phyloP scores from a whole-genome alignment of 345 rosid species.

The Hibiscus trionum region DNA sequence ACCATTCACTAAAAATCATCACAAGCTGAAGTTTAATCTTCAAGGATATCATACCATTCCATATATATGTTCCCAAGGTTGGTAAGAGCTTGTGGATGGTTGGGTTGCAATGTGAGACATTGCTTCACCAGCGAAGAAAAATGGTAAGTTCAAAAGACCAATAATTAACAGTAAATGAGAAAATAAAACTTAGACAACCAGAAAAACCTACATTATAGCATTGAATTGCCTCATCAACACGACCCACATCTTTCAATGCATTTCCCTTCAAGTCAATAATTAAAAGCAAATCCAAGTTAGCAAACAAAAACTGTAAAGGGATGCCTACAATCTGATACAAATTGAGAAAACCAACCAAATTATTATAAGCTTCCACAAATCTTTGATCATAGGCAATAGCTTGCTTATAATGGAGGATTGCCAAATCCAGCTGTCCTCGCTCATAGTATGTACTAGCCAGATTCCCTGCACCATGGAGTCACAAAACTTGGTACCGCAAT shows the following conservation, averaged over 20 bases:
- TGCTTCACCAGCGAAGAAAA: slow-evolving; percentile 50
- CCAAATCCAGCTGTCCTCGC: slow-evolving; percentile 78
- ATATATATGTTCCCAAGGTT: slow-evolving; percentile 95
- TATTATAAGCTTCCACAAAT: slow-evolving; percentile 93
- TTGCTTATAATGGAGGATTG: slow-evolving; percentile 79
- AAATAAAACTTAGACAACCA: background rate
- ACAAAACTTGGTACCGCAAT: background rate
- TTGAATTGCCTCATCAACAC: slow-evolving; percentile 86
- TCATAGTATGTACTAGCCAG: slow-evolving; percentile 87
- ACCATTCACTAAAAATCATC: background rate
- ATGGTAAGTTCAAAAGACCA: slow-evolving; percentile 13
- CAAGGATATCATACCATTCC: slow-evolving; percentile 63
- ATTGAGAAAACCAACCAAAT: slow-evolving; percentile 56
- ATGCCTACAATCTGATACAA: background rate
- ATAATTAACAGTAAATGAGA: background rate
- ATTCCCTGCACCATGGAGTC: slow-evolving; percentile 47
- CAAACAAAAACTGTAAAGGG: background rate
- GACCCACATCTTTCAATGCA: slow-evolving; percentile 87
- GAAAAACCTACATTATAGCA: slow-evolving; percentile 75
- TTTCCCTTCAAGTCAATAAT: slow-evolving; percentile 55
- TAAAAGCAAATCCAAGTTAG: slow-evolving; percentile 7
- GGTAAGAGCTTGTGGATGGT: slow-evolving; percentile 94
- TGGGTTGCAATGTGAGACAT: slow-evolving; percentile 84
- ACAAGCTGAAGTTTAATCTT: background rate
- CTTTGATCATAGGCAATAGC: slow-evolving; percentile 77